Percentiles rank a stretch among this genome's conserved stretches.
Evolutionary conservation across 306 rosid genomes (phyloP).

Genomic region (Abrus pulchellus): DNA sequence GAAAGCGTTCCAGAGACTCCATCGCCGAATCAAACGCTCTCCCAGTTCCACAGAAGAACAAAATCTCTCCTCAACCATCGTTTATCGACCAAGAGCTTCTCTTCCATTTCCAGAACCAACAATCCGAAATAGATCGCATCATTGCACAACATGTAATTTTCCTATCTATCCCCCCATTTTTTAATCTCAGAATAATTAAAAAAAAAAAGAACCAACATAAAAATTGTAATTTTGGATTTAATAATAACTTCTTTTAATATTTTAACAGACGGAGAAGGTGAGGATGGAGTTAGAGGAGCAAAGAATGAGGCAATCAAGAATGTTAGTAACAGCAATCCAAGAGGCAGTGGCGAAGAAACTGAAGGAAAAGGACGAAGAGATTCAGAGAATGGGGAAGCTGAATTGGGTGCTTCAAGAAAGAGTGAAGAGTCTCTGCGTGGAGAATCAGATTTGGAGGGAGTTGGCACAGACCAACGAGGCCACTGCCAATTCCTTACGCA

Average conservation of each 20-base stretch:
- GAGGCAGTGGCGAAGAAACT: constrained; percentile 63
- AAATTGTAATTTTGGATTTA: not conserved
- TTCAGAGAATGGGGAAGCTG: constrained; percentile 64
- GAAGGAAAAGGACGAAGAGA: constrained; percentile 78
- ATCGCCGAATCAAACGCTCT: constrained; percentile 30
- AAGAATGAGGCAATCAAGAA: constrained; percentile 58
- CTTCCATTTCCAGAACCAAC: constrained; percentile 46
- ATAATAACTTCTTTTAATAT: not conserved
- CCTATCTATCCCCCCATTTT: not conserved
- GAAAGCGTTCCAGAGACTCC: constrained; percentile 52
- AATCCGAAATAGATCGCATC: constrained; percentile 46
- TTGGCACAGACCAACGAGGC: constrained; percentile 81
- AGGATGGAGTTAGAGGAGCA: constrained; percentile 62
- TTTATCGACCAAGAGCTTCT: constrained; percentile 34
- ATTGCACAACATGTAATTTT: constrained; percentile 47
- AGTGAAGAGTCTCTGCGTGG: constrained; percentile 57
- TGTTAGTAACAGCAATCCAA: constrained; percentile 56
- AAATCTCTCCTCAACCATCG: constrained; percentile 18
- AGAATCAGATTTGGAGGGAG: constrained; percentile 80
- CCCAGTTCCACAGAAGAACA: constrained; percentile 37
- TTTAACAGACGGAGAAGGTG: constrained; percentile 69
- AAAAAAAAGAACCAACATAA: not conserved
- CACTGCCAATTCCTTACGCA: constrained; percentile 64
- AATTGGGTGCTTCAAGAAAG: constrained; percentile 77
- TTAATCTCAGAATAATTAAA: not conserved